phyloP scores from a whole-genome alignment of 352 stramenopile species.

The Peronospora tabacina region DNA sequence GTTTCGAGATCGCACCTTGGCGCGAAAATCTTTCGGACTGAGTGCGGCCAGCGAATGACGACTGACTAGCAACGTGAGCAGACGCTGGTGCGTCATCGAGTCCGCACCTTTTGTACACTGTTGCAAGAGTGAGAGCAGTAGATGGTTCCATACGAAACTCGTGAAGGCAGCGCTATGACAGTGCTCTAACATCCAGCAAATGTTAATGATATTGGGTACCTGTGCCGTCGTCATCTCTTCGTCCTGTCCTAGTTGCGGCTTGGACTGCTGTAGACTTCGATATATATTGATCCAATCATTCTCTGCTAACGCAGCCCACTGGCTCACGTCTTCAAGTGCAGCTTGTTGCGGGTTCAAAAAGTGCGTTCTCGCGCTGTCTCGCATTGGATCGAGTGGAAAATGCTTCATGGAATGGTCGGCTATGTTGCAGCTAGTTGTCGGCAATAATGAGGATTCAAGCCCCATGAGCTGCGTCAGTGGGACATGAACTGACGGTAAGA shows the following conservation, averaged over 20 bases:
- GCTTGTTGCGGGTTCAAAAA: constrained; percentile 27
- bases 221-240: constrained; percentile 2
- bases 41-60: constrained; percentile 30
- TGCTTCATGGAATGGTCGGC: neutral
- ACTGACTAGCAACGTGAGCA: constrained; percentile 26
- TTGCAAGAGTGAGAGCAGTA: constrained; percentile 35
- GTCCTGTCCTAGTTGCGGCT: constrained; percentile 1
- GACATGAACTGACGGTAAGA: constrained; percentile 30
- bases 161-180: constrained; percentile 37
- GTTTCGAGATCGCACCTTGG: constrained; percentile 40
- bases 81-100: constrained; percentile 1
- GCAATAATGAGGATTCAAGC: neutral
- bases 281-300: constrained; percentile 39
- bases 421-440: neutral
- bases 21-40: constrained; percentile 48
- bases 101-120: constrained; percentile 1
- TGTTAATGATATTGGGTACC: constrained; percentile 16
- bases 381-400: constrained; percentile 1
- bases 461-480: constrained; percentile 24
- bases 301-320: constrained; percentile 33
- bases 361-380: constrained; percentile 21
- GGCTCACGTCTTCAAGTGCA: constrained; percentile 11
- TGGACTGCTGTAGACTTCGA: constrained; percentile 11
- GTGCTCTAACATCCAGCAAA: constrained; percentile 35
- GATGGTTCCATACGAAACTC: constrained; percentile 44